Evolutionary conservation across 2,329 filamentous ascomycete species (phyloP).

Genomic region (Talaromyces sp.): DNA sequence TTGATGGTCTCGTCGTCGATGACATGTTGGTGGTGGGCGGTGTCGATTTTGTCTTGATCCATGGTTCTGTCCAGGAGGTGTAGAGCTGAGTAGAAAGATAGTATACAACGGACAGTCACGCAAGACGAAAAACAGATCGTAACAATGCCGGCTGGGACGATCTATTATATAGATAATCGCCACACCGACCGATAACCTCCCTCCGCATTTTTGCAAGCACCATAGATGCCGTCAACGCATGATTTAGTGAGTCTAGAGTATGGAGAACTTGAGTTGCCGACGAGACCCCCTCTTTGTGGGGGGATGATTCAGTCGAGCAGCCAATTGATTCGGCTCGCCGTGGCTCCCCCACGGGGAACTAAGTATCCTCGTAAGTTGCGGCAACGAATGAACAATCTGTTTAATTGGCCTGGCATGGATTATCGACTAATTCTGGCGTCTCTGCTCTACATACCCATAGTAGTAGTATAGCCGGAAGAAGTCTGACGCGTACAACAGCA

Average conservation of each 20-base stretch:
- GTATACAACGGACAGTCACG: background rate
- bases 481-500: background rate
- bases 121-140: background rate
- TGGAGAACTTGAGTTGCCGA: slow-evolving; percentile 1
- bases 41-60: background rate
- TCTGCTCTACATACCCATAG: too few relatives aligned
- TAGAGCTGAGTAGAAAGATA: background rate
- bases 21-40: background rate
- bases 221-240: background rate
- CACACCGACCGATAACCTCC: background rate
- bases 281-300: background rate
- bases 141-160: background rate
- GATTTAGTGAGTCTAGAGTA: background rate
- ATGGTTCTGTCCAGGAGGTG: background rate
- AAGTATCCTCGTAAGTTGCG: background rate
- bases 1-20: slow-evolving; percentile 1
- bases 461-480: background rate
- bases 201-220: background rate
- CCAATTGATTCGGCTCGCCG: background rate
- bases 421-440: background rate
- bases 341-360: slow-evolving; percentile 3
- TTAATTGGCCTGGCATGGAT: background rate
- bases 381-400: background rate
- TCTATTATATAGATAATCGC: slow-evolving; percentile 7
- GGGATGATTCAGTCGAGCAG: background rate